phyloP scores from a whole-genome alignment of 441 rosid genomes.

The Geranium incanum region DNA sequence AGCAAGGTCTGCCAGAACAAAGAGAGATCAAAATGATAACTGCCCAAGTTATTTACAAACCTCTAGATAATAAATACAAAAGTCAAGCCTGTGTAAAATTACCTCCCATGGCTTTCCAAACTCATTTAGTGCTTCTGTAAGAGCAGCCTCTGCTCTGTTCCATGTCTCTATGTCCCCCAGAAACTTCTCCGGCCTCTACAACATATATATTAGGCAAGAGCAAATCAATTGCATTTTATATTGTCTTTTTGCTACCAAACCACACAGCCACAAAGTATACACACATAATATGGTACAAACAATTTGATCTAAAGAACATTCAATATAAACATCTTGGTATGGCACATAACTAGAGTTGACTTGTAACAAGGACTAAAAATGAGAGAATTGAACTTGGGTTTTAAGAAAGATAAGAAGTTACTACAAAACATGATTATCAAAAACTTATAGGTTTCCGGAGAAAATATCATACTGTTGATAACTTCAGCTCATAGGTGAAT shows the following conservation, averaged over 20 bases:
- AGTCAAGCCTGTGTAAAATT: constrained; percentile 15
- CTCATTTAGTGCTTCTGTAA: constrained; percentile 62
- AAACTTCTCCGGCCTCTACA: constrained; percentile 90
- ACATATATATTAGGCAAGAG: constrained; percentile 18
- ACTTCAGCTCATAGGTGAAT: constrained; percentile 86
- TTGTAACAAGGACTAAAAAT: background rate
- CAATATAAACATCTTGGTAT: background rate
- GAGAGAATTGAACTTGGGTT: background rate
- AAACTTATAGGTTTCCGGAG: background rate
- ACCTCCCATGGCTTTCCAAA: constrained; percentile 93
- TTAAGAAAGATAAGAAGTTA: background rate
- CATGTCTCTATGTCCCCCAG: constrained; percentile 73
- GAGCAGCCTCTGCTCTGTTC: constrained; percentile 88
- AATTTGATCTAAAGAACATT: background rate
- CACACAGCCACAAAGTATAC: background rate
- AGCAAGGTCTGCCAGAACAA: background rate
- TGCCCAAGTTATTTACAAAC: background rate
- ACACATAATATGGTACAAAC: constrained; percentile 1
- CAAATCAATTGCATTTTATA: background rate
- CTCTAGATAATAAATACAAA: background rate
- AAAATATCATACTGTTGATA: constrained; percentile 66
- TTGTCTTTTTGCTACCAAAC: background rate
- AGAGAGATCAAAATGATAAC: background rate
- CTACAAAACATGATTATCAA: background rate
- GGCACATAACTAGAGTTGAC: background rate